Conservation (phyloP, 169 alveolate genomes). For the Cryptosporidium tyzzeri region DNA sequence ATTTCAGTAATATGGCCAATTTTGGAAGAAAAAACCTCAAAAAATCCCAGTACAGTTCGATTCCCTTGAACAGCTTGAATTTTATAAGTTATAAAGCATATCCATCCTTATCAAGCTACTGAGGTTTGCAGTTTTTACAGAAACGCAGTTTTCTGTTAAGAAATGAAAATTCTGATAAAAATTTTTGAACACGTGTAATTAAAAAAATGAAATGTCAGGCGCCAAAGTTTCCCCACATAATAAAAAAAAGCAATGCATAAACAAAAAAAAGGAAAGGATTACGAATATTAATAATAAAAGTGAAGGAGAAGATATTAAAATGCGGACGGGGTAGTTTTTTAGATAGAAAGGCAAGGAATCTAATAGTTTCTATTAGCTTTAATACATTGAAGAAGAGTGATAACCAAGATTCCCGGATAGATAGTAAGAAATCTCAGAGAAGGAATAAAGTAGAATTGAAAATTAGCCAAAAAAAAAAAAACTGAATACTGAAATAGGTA, state of each 20-base stretch:
- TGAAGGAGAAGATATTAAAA: neutral
- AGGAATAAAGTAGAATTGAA: neutral
- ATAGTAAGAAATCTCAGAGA: neutral
- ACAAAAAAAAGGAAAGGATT: neutral
- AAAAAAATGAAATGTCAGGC: conserved; percentile 49
- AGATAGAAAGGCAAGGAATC: neutral
- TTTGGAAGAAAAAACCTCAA: conserved; percentile 1
- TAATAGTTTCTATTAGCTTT: neutral
- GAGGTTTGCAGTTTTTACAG: neutral
- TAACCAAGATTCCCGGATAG: neutral
- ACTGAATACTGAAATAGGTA: neutral
- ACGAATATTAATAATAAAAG: neutral
- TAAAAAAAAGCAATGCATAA: conserved; percentile 15
- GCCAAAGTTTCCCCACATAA: conserved; percentile 71
- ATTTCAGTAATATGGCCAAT: neutral
- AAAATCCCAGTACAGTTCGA: neutral
- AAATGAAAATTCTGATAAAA: conserved; percentile 4
- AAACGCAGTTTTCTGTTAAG: neutral
- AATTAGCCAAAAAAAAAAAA: neutral
- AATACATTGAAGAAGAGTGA: neutral
- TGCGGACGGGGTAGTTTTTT: neutral
- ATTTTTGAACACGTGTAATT: conserved; percentile 37
- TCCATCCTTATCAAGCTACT: neutral
- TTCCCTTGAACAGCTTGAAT: neutral
- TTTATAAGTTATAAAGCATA: neutral